Percentiles rank a stretch among this genome's conserved stretches.
phyloP scores from a whole-genome alignment of 2,329 filamentous ascomycete genomes.

The Colletotrichum navitas region DNA sequence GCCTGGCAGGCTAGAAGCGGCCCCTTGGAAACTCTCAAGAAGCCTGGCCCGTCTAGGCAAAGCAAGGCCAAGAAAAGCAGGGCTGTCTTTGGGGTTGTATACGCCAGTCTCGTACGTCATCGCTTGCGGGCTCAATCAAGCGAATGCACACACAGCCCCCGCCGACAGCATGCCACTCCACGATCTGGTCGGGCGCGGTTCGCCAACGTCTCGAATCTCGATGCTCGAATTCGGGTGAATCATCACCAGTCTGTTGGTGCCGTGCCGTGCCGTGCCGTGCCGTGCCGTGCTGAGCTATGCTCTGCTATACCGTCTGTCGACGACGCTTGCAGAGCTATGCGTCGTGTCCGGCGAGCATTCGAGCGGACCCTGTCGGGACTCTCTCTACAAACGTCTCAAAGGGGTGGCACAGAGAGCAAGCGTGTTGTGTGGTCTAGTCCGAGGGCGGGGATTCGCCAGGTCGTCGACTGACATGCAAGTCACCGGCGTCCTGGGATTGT shows the following conservation, averaged over 20 bases:
- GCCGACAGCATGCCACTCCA: neutral
- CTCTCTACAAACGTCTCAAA: neutral
- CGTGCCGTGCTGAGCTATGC: neutral
- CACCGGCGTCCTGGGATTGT: neutral
- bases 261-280: neutral
- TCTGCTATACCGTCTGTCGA: neutral
- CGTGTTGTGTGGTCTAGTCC: neutral
- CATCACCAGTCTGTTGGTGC: neutral
- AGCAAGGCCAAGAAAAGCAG: neutral
- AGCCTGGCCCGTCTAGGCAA: neutral
- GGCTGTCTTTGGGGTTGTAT: neutral
- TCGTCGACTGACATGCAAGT: neutral
- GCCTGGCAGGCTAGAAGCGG: neutral
- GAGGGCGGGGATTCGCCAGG: conserved; percentile 2
- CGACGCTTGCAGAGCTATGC: neutral
- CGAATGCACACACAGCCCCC: neutral
- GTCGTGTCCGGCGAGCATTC: neutral
- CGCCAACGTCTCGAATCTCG: neutral
- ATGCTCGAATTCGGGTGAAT: neutral
- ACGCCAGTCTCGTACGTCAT: neutral
- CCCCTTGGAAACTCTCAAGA: neutral
- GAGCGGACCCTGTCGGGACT: neutral
- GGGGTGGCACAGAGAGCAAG: neutral
- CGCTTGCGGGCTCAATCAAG: no score
- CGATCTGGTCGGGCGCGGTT: neutral